Conservation (phyloP, 805 yeast species). For the Schwanniomyces pseudopolymorphus region DNA sequence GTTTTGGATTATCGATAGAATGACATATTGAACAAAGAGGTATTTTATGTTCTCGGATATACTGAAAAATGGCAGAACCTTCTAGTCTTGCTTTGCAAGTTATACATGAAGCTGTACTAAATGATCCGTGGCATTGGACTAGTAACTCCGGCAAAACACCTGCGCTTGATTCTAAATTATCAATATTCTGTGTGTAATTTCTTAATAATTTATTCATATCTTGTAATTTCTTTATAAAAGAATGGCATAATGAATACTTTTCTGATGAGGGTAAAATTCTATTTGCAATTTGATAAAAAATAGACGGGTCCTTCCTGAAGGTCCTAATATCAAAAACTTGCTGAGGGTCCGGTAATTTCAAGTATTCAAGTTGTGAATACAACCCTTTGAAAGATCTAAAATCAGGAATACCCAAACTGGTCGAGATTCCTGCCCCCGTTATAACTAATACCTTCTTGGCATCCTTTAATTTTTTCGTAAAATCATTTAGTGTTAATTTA, state of each 20-base stretch:
- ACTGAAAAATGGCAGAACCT: slow-evolving; percentile 63
- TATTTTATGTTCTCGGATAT: slow-evolving; percentile 56
- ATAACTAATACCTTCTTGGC: slow-evolving; percentile 59
- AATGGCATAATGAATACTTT: slow-evolving; percentile 74
- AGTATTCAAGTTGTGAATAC: slow-evolving; percentile 62
- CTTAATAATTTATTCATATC: slow-evolving; percentile 76
- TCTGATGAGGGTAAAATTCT: slow-evolving; percentile 75
- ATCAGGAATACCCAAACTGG: slow-evolving; percentile 88
- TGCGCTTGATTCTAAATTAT: slow-evolving; percentile 78
- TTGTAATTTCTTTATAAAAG: slow-evolving; percentile 69
- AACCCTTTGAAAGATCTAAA: slow-evolving; percentile 88
- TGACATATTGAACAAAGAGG: slow-evolving; percentile 74
- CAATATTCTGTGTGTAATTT: slow-evolving; percentile 90
- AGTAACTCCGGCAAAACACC: slow-evolving; percentile 66
- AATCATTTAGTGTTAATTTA: slow-evolving; percentile 11
- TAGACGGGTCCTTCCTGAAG: slow-evolving; percentile 73
- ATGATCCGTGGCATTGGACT: slow-evolving; percentile 92
- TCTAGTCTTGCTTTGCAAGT: slow-evolving; percentile 67
- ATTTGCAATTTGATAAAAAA: slow-evolving; percentile 85
- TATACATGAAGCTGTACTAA: slow-evolving; percentile 82
- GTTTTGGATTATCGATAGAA: slow-evolving; percentile 7
- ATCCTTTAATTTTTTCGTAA: slow-evolving; percentile 12
- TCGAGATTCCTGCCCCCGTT: slow-evolving; percentile 93
- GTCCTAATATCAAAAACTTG: slow-evolving; percentile 76
- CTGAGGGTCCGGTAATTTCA: slow-evolving; percentile 84